phyloP scores from a whole-genome alignment of 2,329 filamentous ascomycete species.

The Cadophora malorum region DNA sequence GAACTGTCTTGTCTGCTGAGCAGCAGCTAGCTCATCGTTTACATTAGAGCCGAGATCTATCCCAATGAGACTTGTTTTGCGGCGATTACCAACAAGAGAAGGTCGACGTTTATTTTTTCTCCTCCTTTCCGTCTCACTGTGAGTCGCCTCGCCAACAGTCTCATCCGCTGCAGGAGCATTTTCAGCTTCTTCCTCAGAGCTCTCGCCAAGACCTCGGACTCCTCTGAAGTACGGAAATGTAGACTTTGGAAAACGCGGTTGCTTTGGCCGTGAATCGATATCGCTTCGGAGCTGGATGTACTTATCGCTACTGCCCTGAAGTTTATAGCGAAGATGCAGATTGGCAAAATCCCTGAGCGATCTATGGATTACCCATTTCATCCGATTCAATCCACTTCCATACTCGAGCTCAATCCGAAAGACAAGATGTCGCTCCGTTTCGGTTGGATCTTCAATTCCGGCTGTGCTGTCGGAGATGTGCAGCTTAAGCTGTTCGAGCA shows the following conservation, averaged over 20 bases:
- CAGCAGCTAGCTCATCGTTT: conserved; percentile 54
- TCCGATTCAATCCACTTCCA: conserved; percentile 90
- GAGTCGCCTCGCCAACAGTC: conserved; percentile 67
- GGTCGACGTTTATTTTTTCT: conserved; percentile 57
- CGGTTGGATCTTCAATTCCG: conserved; percentile 59
- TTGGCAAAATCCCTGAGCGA: conserved; percentile 91
- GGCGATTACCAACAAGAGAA: conserved; percentile 46
- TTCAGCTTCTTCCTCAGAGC: conserved; percentile 69
- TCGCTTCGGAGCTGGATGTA: conserved; percentile 75
- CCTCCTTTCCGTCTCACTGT: conserved; percentile 69
- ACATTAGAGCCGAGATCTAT: conserved; percentile 32
- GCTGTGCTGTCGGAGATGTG: conserved; percentile 80
- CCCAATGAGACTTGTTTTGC: conserved; percentile 59
- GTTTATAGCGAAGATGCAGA: conserved; percentile 90
- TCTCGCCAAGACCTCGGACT: conserved; percentile 78
- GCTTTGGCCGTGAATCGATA: conserved; percentile 71
- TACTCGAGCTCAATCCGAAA: conserved; percentile 96
- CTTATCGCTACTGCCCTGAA: conserved; percentile 83
- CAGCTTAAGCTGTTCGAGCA: conserved; percentile 93
- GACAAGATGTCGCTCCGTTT: conserved; percentile 73
- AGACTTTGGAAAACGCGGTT: conserved; percentile 88
- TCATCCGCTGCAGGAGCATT: conserved; percentile 45
- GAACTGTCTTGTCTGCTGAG: conserved; percentile 55
- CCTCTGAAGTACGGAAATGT: conserved; percentile 90
- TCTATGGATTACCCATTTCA: conserved; percentile 94